Percentiles rank a stretch among this genome's conserved stretches.
Conservation (phyloP, 2,329 filamentous ascomycete genomes). For the Paracamarosporium sp. region DNA sequence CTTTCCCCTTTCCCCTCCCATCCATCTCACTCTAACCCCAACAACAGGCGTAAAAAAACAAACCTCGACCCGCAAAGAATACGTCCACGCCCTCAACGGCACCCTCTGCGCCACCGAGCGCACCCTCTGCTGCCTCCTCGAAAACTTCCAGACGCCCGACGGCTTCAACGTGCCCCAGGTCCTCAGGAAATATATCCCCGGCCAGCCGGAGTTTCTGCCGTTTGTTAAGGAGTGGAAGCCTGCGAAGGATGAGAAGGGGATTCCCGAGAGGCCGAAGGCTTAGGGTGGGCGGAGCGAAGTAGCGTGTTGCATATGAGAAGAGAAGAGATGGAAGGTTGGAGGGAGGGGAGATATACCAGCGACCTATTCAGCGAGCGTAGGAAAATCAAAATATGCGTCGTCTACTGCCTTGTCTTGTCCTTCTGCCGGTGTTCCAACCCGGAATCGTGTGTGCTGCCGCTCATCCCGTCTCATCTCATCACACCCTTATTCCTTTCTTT, state of each 20-base stretch:
- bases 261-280: conserved; percentile 33
- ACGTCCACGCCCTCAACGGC: conserved; percentile 91
- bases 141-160: conserved; percentile 95
- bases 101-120: conserved; percentile 87
- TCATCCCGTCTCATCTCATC: too few relatives aligned
- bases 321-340: too few relatives aligned
- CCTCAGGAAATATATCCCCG: conserved; percentile 74
- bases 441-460: too few relatives aligned
- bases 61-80: conserved; percentile 78
- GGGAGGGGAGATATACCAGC: too few relatives aligned
- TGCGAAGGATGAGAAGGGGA: conserved; percentile 34
- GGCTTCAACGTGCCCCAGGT: conserved; percentile 54
- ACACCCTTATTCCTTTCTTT: too few relatives aligned
- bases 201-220: conserved; percentile 85
- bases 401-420: too few relatives aligned
- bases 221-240: conserved; percentile 74
- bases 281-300: too few relatives aligned
- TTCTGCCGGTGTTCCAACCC: too few relatives aligned
- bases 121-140: conserved; percentile 90
- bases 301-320: too few relatives aligned
- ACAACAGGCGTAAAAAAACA: conserved; percentile 76
- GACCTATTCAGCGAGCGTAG: too few relatives aligned
- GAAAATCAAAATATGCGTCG: too few relatives aligned
- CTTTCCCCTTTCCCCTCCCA: not conserved
- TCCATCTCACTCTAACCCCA: not conserved